Conservation (phyloP, 1,284 basidiomycete genomes). For the Trametes versicolor region DNA sequence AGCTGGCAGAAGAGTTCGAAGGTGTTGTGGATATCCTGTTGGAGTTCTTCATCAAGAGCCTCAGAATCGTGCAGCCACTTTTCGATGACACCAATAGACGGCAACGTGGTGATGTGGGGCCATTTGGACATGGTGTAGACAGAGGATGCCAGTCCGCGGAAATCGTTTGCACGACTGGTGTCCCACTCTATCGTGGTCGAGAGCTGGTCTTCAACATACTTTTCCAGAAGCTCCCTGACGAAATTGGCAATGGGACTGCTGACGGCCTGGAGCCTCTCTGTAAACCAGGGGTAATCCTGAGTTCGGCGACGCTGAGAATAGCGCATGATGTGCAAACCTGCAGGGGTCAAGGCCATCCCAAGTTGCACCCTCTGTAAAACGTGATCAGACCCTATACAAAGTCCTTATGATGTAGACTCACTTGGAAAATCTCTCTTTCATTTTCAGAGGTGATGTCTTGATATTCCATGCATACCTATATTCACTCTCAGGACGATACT, state of each 20-base stretch:
- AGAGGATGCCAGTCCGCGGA: constrained; percentile 65
- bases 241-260: constrained; percentile 61
- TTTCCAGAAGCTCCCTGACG: constrained; percentile 57
- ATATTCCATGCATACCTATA: constrained; percentile 72
- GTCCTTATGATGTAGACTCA: constrained; percentile 36
- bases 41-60: constrained; percentile 47
- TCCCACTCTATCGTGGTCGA: constrained; percentile 63
- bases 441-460: constrained; percentile 63
- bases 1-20: constrained; percentile 57
- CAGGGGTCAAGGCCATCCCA: constrained; percentile 80
- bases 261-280: constrained; percentile 74
- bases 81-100: constrained; percentile 55
- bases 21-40: constrained; percentile 49
- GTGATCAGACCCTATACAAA: constrained; percentile 2
- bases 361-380: constrained; percentile 71
- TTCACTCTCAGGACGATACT: not conserved
- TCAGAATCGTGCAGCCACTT: constrained; percentile 59
- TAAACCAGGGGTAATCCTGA: not conserved
- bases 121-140: constrained; percentile 61
- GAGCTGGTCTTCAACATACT: constrained; percentile 56
- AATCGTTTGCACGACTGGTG: constrained; percentile 66
- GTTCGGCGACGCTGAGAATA: not conserved
- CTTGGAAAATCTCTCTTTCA: constrained; percentile 83
- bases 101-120: constrained; percentile 46
- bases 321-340: constrained; percentile 47